A percentile compares a stretch with the other conserved stretches of the same genome.
These are phyloP conservation scores for Fusarium luffae DNA, from an alignment of 2,329 filamentous ascomycete species.

Conservation along the genomic window DNA sequence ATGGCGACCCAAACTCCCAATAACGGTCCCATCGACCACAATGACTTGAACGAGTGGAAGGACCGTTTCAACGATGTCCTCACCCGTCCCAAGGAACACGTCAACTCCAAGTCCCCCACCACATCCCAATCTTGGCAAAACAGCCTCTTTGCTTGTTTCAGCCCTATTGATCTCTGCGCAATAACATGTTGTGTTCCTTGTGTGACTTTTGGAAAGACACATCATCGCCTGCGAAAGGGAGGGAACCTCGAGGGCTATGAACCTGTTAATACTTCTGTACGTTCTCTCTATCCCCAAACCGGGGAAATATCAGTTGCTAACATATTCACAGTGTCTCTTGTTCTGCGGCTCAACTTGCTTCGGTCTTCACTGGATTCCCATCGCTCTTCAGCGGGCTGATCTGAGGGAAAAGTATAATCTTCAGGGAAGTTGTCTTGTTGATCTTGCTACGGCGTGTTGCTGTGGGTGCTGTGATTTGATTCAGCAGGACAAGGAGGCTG, in stretches of 20 bases:
- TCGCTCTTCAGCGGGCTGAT: slow-evolving; percentile 58
- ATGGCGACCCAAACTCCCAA: slow-evolving; percentile 40
- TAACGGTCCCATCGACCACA: slow-evolving; percentile 54
- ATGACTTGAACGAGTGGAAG: slow-evolving; percentile 59
- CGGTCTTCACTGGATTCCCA: slow-evolving; percentile 56
- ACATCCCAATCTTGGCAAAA: slow-evolving; percentile 53
- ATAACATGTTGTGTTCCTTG: slow-evolving; percentile 60
- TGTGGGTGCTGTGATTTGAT: slow-evolving; percentile 58
- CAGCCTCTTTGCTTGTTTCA: slow-evolving; percentile 58
- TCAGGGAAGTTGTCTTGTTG: slow-evolving; percentile 56
- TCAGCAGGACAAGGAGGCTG: slow-evolving; percentile 61
- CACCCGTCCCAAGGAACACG: slow-evolving; percentile 54
- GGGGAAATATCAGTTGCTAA: too few species aligned
- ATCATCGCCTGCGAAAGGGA: slow-evolving; percentile 57
- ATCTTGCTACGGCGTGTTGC: slow-evolving; percentile 58
- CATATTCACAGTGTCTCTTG: slow-evolving; percentile 51
- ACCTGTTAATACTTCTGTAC: slow-evolving; percentile 59
- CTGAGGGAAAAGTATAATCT: slow-evolving; percentile 59
- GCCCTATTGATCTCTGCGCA: slow-evolving; percentile 57
- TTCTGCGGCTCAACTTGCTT: slow-evolving; percentile 55
- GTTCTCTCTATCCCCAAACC: slow-evolving; percentile 18
- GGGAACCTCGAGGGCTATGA: slow-evolving; percentile 57
- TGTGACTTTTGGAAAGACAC: slow-evolving; percentile 61
- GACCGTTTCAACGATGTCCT: slow-evolving; percentile 57
- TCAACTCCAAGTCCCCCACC: slow-evolving; percentile 56